Evolutionary conservation across 2,329 filamentous ascomycete species (phyloP).

Genomic region (Xylariales sp.): DNA sequence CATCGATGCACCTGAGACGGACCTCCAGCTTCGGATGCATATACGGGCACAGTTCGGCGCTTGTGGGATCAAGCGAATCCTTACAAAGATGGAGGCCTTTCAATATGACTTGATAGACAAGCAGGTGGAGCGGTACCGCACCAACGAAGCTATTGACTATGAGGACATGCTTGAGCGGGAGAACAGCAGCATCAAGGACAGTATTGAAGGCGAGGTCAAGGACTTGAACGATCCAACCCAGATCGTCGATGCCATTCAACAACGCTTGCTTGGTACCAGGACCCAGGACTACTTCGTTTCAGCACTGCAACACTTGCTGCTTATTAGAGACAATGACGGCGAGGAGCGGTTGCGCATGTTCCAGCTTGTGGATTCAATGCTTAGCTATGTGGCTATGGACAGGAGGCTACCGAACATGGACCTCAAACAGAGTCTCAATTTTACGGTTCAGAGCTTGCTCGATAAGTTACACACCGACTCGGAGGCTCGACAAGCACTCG

Average conservation of each 20-base stretch:
- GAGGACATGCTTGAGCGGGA: constrained; percentile 94
- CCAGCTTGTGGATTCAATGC: constrained; percentile 96
- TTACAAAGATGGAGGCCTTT: constrained; percentile 96
- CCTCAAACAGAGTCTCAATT: constrained; percentile 94
- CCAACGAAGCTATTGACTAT: constrained; percentile 96
- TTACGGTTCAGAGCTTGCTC: constrained; percentile 90
- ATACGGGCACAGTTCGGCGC: constrained; percentile 94
- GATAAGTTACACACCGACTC: constrained; percentile 96
- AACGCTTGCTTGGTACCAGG: constrained; percentile 74
- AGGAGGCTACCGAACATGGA: constrained; percentile 93
- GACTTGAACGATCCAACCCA: constrained; percentile 90
- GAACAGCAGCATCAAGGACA: constrained; percentile 85
- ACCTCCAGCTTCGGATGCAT: constrained; percentile 87
- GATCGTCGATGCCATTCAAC: constrained; percentile 90
- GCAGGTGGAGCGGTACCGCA: constrained; percentile 88
- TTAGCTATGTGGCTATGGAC: constrained; percentile 99
- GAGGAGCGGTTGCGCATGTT: constrained; percentile 94
- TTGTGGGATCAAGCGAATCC: constrained; percentile 88
- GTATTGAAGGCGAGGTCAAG: constrained; percentile 77
- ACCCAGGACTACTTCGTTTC: constrained; percentile 95
- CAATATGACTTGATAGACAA: constrained; percentile 98
- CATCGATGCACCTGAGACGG: constrained; percentile 82
- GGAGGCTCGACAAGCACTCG: constrained; percentile 84
- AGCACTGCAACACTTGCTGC: constrained; percentile 87
- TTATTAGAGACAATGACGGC: constrained; percentile 86